Base-by-base conservation (phyloP, 2,329 filamentous ascomycete species). In the Diaporthe sp. region DNA sequence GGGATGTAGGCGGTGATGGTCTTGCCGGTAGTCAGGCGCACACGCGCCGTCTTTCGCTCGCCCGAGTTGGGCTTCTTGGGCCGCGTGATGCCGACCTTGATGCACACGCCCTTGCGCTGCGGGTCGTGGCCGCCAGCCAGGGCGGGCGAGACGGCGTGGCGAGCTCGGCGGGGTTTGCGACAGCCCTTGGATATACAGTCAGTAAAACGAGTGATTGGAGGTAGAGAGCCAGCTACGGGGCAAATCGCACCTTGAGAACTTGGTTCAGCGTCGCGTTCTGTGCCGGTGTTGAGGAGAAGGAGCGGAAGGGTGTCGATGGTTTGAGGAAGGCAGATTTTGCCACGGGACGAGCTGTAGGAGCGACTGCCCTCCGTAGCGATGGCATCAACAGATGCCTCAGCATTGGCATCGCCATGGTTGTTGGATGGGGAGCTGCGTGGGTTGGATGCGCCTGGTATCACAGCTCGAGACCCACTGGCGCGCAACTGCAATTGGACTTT, bases 1-100 rank as follows among this genome's bases (percentile, higher is more conserved):
- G 96, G 95, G 82, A 99, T 98, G 87, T 98, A 98, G 37, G 94
- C 95, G 76, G 95, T 98, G 78, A 99, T 89, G 76, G 97, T 90
- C 82, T 92, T 95, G 73, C 97, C 97, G 78, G 92, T 96, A 76
- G 94, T 97, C 83, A 99, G 88, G 79, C 96, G 90, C 28, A 99
- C 93, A 88, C 96, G 95, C 3, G 96, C 96, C 75, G 95, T 97
- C 89, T 99, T 99, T 78, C 97, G 90, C 89, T 98, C 95, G 74
- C 96, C 97, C 39, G 97, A 99, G 86, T 99, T 99, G 79, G 97
- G 97, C 87, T 99, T 99, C 92, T 99, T 99, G 74, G 97, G 97
- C 82, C 97, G 95, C 80, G 94, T 95, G 80, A 96, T 94, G 82
- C 95, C 95, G 76, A 98, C 97, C 84, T 97, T 96, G 78, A 99